These are phyloP conservation scores for Mychonastes homosphaera DNA, from an alignment of 139 green algal species.

Conservation along the genomic window DNA sequence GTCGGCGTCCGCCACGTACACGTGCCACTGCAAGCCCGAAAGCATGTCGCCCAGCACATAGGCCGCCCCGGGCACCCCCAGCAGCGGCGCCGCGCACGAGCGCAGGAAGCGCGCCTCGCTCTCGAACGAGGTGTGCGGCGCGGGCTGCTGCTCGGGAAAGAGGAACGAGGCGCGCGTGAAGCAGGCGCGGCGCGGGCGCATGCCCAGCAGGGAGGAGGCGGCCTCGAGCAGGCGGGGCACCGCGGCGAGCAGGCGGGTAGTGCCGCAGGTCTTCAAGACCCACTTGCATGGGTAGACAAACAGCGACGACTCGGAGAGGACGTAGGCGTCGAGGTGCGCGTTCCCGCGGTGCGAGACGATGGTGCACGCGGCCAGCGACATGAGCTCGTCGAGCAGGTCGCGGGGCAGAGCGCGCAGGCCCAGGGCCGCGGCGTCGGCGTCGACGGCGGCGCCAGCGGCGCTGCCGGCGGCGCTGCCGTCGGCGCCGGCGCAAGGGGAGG, in stretches of 20 bases:
- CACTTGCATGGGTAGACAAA: constrained; percentile 90
- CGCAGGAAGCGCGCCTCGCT: constrained; percentile 66
- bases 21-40: constrained; percentile 85
- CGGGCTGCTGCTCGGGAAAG: constrained; percentile 80
- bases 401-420: constrained; percentile 63
- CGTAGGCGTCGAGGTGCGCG: constrained; percentile 85
- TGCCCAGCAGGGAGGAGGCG: constrained; percentile 5
- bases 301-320: constrained; percentile 89
- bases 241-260: constrained; percentile 76
- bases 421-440: too few species aligned
- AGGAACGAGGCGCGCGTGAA: constrained; percentile 89
- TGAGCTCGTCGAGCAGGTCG: constrained; percentile 58
- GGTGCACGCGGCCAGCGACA: constrained; percentile 74
- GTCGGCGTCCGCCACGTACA: constrained; percentile 63
- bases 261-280: constrained; percentile 98
- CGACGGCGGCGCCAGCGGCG: too few species aligned
- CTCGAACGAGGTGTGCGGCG: constrained; percentile 59
- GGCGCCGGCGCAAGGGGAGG: too few species aligned
- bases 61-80: constrained; percentile 49
- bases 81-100: constrained; percentile 49
- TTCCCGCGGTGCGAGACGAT: constrained; percentile 81
- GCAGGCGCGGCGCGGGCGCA: constrained; percentile 55
- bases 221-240: constrained; percentile 64
- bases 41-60: constrained; percentile 77
- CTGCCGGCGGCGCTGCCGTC: too few species aligned